These are phyloP conservation scores for Sanghuangporus sanghuang DNA, from an alignment of 1,284 basidiomycete species.

Conservation along the genomic window DNA sequence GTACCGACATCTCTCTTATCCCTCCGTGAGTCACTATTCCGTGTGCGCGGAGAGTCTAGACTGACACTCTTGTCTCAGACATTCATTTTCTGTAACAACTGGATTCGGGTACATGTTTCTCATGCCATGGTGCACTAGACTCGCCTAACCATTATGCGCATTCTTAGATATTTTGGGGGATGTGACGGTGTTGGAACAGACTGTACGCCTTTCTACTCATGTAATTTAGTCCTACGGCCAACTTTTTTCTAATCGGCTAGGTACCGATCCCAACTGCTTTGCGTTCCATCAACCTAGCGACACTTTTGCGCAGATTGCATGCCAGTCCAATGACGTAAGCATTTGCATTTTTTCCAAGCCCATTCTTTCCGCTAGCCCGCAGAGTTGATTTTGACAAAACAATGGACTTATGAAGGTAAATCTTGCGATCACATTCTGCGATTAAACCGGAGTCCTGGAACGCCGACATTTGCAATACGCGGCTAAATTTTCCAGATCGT, in stretches of 20 bases:
- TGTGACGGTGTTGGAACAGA: constrained; percentile 21
- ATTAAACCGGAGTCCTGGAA: constrained; percentile 1
- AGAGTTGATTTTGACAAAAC: no score
- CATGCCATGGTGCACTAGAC: not conserved
- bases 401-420: constrained; percentile 17
- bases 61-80: not conserved
- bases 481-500: no score
- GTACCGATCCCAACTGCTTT: constrained; percentile 19
- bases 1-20: constrained; percentile 22
- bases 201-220: constrained; percentile 13
- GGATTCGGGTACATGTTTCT: constrained; percentile 18
- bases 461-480: no score
- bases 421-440: constrained; percentile 22
- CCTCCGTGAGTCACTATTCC: constrained; percentile 9
- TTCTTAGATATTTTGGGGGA: constrained; percentile 19
- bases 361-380: not conserved
- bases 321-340: constrained; percentile 20
- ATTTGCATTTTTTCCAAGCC: not conserved
- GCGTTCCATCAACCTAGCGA: constrained; percentile 20
- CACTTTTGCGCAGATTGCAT: constrained; percentile 19
- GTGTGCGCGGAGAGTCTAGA: not conserved
- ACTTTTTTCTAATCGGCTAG: not conserved
- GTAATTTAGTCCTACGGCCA: not conserved
- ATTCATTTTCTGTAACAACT: constrained; percentile 21
- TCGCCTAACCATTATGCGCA: not conserved